Evolutionary conservation across 768 basidiomycete species (phyloP), one percentile per base, ranked within the genome.

Genomic region (Saitozyma sp.): DNA sequence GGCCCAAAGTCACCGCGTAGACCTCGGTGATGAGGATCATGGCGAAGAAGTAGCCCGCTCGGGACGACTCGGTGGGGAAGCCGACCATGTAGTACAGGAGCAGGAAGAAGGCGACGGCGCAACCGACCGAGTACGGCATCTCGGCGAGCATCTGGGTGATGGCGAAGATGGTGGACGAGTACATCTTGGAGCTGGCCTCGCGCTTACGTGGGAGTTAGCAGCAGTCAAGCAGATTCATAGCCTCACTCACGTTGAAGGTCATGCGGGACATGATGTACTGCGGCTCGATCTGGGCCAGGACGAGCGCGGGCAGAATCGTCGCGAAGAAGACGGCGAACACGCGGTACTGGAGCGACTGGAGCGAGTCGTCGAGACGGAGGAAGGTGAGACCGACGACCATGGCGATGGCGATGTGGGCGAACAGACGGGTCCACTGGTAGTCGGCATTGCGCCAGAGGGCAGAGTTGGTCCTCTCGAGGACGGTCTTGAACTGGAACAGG

Each of bases 391-490:
- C 88, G 63, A 91, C 83, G 57, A 78, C 70, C 20, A 80, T 52
- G 6, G 74, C 76, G 50, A 81, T 81, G 37, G 80, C 86, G 3
- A 84, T 82, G 66, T 89, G 88, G 14, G 89, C 85, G 77, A 91
- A 91, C 29, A 92, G 80, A 17, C 92, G 86, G 56, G 86, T 90
- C 82, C 88, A 92, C 54, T 90, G 86, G 75, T 93, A 94, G 66
- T 91, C 87, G 3, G 91, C 89, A 9, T 87, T 89, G 58, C 92
- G 83, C 88, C 89, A 93, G 11, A 92, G 81, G 2, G 89, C 86
- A 7, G 82, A 64, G 63, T 63, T 41, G 67, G 63, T 89, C 48
- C 91, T 84, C 19, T 81, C 67, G 16, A 86, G 82, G 61, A 93
- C 90, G 13, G 83, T 82, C 65, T 83, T 82, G 64, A 93, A 82